These are phyloP conservation scores for Saxophila tyrrhenica DNA, from an alignment of 495 filamentous ascomycete species.

Conservation along the genomic window DNA sequence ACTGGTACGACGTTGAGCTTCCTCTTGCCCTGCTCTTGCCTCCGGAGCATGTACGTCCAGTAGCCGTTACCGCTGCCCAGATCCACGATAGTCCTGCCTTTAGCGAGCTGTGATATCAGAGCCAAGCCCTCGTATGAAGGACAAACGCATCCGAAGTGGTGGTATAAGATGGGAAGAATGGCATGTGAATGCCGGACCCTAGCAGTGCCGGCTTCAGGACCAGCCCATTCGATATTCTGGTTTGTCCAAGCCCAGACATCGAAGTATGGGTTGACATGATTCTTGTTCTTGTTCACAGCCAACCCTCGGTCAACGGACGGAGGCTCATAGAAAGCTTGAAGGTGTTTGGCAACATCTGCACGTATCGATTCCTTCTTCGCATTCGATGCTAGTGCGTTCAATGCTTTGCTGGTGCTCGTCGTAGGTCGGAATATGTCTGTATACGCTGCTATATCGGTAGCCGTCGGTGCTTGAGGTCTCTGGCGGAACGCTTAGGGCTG, in stretches of 20 bases:
- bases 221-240: constrained; percentile 41
- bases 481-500: constrained; percentile 4
- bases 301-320: constrained; percentile 17
- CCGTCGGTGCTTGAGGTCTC: constrained; percentile 30
- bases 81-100: constrained; percentile 36
- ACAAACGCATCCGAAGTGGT: constrained; percentile 54
- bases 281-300: constrained; percentile 27
- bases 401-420: constrained; percentile 38
- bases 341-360: constrained; percentile 36
- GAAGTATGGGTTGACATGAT: constrained; percentile 44
- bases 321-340: constrained; percentile 30
- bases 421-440: constrained; percentile 44
- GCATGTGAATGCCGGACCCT: constrained; percentile 38
- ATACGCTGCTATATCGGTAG: constrained; percentile 44
- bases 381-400: constrained; percentile 43
- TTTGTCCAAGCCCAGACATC: constrained; percentile 43
- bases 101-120: constrained; percentile 37
- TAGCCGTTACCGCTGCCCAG: constrained; percentile 52
- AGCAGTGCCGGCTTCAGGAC: constrained; percentile 33
- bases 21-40: constrained; percentile 25
- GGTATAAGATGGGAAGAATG: constrained; percentile 51
- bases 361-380: constrained; percentile 47
- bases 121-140: constrained; percentile 44
- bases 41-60: constrained; percentile 49
- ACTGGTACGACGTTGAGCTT: constrained; percentile 31